These are phyloP conservation scores for Rhodotorula glutinis DNA, from an alignment of 1,284 basidiomycete genomes.

Conservation along the genomic window DNA sequence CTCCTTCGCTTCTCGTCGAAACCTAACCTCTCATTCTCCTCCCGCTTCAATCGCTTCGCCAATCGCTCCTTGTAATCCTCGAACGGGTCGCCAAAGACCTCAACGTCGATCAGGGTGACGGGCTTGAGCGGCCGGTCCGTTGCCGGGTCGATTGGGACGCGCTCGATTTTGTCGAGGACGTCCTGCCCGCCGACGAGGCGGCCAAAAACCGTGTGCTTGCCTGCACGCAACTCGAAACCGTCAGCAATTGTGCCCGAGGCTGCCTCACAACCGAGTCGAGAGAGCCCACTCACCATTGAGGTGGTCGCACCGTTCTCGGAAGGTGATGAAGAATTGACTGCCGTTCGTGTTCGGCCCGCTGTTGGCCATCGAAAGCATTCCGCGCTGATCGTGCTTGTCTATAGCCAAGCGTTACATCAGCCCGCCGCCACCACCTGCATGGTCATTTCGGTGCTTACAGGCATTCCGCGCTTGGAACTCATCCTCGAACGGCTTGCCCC, in stretches of 20 bases:
- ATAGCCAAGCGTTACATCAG: background rate
- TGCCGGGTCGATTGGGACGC: constrained; percentile 67
- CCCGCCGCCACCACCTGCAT: background rate
- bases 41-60: constrained; percentile 62
- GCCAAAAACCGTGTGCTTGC: constrained; percentile 71
- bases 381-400: constrained; percentile 60
- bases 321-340: constrained; percentile 73
- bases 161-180: constrained; percentile 78
- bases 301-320: constrained; percentile 49
- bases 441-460: constrained; percentile 4
- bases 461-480: constrained; percentile 70
- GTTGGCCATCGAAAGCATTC: constrained; percentile 85
- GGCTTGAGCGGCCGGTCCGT: constrained; percentile 81
- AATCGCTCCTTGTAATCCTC: constrained; percentile 75
- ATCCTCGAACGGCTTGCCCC: constrained; percentile 93
- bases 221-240: too few species aligned
- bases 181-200: constrained; percentile 93
- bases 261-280: too few species aligned
- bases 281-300: constrained; percentile 24
- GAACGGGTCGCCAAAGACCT: constrained; percentile 66
- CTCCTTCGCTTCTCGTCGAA: constrained; percentile 34
- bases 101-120: constrained; percentile 62
- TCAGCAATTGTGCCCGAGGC: too few species aligned
- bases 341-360: constrained; percentile 80
- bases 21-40: constrained; percentile 54